Evolutionary conservation across 2,329 filamentous ascomycete genomes (phyloP).

Genomic region (Dactylellina parvicollis): DNA sequence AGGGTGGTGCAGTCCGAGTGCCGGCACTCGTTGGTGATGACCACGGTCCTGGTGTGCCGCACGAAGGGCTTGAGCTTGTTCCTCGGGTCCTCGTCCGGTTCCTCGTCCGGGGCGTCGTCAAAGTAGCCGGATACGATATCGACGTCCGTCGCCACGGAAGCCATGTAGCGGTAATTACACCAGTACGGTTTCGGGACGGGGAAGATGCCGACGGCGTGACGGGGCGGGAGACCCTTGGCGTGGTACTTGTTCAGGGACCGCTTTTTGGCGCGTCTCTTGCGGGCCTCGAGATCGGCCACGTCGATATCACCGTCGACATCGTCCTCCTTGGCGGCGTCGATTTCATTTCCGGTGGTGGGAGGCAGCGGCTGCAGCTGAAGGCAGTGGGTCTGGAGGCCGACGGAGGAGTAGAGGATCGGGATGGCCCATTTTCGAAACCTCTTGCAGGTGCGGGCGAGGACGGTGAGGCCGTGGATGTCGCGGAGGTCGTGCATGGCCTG

Average conservation of each 20-base stretch:
- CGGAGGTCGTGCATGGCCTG: constrained; percentile 52
- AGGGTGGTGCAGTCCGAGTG: constrained; percentile 50
- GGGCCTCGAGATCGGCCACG: constrained; percentile 6
- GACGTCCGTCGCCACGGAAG: constrained; percentile 39
- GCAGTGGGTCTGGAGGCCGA: constrained; percentile 50
- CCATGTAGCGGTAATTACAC: constrained; percentile 53
- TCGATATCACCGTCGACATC: constrained; percentile 23
- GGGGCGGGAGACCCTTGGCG: constrained; percentile 23
- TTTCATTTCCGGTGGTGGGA: constrained; percentile 35
- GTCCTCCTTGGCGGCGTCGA: constrained; percentile 28
- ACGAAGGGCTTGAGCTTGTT: constrained; percentile 42
- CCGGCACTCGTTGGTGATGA: constrained; percentile 50
- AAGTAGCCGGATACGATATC: constrained; percentile 50
- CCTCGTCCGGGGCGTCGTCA: constrained; percentile 26
- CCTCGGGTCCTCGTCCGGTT: constrained; percentile 23
- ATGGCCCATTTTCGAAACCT: constrained; percentile 44
- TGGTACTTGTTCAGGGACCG: constrained; percentile 36
- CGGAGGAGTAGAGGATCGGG: constrained; percentile 49
- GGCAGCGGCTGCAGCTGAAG: constrained; percentile 45
- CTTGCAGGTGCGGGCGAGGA: constrained; percentile 38
- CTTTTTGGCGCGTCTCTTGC: constrained; percentile 40
- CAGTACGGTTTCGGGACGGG: constrained; percentile 49
- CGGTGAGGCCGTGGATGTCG: constrained; percentile 47
- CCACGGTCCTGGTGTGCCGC: constrained; percentile 42
- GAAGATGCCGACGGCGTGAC: constrained; percentile 49